Evolutionary conservation across 768 basidiomycete species (phyloP).

Genomic region (Dictyophora rubrovolvata): DNA sequence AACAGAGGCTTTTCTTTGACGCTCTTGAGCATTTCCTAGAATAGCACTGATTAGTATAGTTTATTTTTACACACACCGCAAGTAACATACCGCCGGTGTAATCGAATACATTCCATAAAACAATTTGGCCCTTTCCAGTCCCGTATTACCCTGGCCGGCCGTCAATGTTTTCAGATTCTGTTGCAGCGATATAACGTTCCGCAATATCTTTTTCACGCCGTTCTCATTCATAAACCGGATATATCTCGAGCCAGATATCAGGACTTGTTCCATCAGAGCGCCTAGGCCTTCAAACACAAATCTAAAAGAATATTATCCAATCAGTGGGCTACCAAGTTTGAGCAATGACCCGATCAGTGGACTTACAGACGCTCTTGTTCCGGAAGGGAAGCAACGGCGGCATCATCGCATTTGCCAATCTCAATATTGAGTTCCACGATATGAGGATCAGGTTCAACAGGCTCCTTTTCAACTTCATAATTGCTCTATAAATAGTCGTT

Average conservation of each 20-base stretch:
- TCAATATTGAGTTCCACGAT: conserved; percentile 79
- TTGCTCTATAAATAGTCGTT: conserved; percentile 49
- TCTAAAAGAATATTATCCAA: conserved; percentile 29
- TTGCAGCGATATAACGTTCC: conserved; percentile 85
- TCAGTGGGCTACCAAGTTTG: not conserved
- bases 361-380: conserved; percentile 58
- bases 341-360: not conserved
- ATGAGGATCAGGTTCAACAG: conserved; percentile 85
- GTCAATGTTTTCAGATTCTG: conserved; percentile 79
- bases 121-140: conserved; percentile 64
- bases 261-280: conserved; percentile 70
- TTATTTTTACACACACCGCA: not conserved
- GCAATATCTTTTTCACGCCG: conserved; percentile 78
- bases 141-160: conserved; percentile 46
- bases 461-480: conserved; percentile 72
- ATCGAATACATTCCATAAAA: conserved; percentile 75
- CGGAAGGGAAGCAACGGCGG: conserved; percentile 50
- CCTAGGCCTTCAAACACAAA: conserved; percentile 85
- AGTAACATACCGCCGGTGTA: conserved; percentile 55
- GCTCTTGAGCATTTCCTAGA: conserved; percentile 66
- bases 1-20: conserved; percentile 51
- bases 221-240: conserved; percentile 59
- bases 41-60: not conserved
- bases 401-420: conserved; percentile 66
- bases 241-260: conserved; percentile 65